Percentiles rank a stretch among this genome's conserved stretches.
Evolutionary conservation across 208 protist genomes (phyloP).

Genomic region (Angomonas ambiguus): DNA sequence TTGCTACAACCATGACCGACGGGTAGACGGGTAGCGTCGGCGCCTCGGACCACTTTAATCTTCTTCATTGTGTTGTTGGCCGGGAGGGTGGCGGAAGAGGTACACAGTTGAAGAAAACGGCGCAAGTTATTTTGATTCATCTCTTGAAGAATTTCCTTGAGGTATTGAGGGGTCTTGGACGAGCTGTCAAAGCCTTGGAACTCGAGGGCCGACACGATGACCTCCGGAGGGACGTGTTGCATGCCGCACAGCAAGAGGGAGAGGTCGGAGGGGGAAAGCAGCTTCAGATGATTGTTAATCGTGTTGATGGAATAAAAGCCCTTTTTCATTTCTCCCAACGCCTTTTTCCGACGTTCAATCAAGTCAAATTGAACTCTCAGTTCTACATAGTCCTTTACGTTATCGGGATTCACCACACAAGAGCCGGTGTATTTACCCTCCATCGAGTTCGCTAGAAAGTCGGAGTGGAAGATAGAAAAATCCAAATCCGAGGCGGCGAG

Average conservation of each 20-base stretch:
- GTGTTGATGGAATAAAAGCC: slow-evolving; percentile 40
- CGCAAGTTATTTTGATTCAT: slow-evolving; percentile 68
- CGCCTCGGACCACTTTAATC: slow-evolving; percentile 49
- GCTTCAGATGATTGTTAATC: slow-evolving; percentile 47
- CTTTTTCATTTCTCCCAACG: slow-evolving; percentile 41
- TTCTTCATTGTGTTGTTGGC: slow-evolving; percentile 28
- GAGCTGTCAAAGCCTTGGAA: slow-evolving; percentile 43
- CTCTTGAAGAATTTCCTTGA: slow-evolving; percentile 39
- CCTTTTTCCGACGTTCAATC: slow-evolving; percentile 23
- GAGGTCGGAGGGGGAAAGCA: slow-evolving; percentile 51
- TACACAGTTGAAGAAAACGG: slow-evolving; percentile 69
- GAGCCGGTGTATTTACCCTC: slow-evolving; percentile 30
- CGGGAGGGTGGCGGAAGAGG: slow-evolving; percentile 36
- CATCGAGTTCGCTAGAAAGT: slow-evolving; percentile 21
- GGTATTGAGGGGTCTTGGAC: slow-evolving; percentile 48
- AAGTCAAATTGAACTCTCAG: slow-evolving; percentile 48
- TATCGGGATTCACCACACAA: slow-evolving; percentile 37
- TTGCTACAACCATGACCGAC: slow-evolving; percentile 63
- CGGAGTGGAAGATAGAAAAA: slow-evolving; percentile 41
- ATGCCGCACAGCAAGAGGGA: slow-evolving; percentile 56
- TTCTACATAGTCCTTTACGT: slow-evolving; percentile 56
- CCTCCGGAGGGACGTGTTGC: slow-evolving; percentile 42
- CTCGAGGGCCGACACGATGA: slow-evolving; percentile 45
- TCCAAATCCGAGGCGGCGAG: slow-evolving; percentile 29
- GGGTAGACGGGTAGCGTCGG: slow-evolving; percentile 38